Base-by-base conservation (phyloP, 1,139 yeast genomes). In the Candida sanyaensis region DNA sequence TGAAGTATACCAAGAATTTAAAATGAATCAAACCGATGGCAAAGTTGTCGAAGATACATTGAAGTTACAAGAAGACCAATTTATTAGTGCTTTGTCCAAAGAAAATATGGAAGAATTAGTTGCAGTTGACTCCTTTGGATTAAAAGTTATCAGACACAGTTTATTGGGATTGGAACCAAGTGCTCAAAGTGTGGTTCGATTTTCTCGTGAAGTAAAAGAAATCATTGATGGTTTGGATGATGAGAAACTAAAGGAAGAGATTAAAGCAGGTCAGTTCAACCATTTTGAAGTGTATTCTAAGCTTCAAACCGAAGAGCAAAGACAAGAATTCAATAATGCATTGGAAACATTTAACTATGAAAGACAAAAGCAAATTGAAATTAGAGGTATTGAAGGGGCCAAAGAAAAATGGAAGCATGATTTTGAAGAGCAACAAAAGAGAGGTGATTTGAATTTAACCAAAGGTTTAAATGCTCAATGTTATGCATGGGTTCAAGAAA, bases 341-440 rank as follows among this genome's bases (percentile, higher is more conserved):
- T 68, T 92, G 47, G 91, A 89, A 53, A 67, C 73, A 1, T 81
- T 86, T 58, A 92, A 93, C 54, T 80, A 79, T 48, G 81, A 81
- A 24, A 81, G 99, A 61, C 97, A 93, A 64, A 72, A 81, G 48
- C 78, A 79, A 42, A 66, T 93, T 39, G 99, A 93, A 63, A 76
- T 83, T 31, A 78, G 87, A 50, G 95, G 96, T 4, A 76, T 87
- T 8, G 93, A 88, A 56, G 93, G 93, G 2, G 96, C 98, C 0
- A 83, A 80, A 53, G 89, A 85, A 60, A 86, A 88, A 63, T 93
- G 98, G 98, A 85, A 82, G 60, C 86, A 84, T 57, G 93, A 86
- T 55, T 86, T 81, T 58, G 95, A 89, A 58, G 85, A 81, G 50
- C 75, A 86, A 64, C 80, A 80, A 51, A 80, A 77, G 43, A 74